Base-by-base conservation (phyloP, 139 green algal species). In the Micromonas pusilla region DNA sequence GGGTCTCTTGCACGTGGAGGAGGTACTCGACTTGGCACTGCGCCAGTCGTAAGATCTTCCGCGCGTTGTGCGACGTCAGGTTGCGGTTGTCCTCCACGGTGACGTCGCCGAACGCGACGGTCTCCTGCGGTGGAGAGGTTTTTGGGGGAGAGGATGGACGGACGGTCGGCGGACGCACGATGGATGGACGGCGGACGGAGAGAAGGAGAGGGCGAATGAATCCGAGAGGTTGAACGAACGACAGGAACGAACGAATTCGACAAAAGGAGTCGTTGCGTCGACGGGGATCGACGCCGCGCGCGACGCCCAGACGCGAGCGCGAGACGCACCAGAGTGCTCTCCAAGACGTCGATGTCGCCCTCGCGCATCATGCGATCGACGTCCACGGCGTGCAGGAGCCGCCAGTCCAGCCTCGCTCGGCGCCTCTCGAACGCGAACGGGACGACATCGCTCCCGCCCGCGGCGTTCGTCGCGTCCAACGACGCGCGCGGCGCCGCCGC, bases 61-160 rank as follows among this genome's bases (percentile, higher is more conserved):
- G 60, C 5, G 6, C 13, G 60, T 68, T 68, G 60, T 30, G 19
- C 19, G 13, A 9, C 13, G 60, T 68, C 13, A 68, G 26, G 25
- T 36, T 30, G 25, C 60, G 25, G 60, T 16, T 32, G 60, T 68
- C 60, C 25, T 68, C 60, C 13, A 32, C 60, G 26, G 25, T 32
- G 26, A 68, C n/a, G 60, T 68, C 60, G 60, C 60, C 60, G 60
- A 68, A 68, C 60, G 60, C n/a, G 60, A 68, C 25, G 25, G 60
- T 68, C 25, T 68, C 60, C 45, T 57, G 45, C n/a, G n/a, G n/a
- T n/a, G n/a, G n/a, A n/a, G n/a, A n/a, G n/a, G n/a, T 57, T 57
- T 57, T 16, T 9, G 9, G 45, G 9, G 45, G 16, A 23, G 9
- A 16, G 45, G 45, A 57, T 16, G 45, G 45, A 57, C 45, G 45